phyloP scores from a whole-genome alignment of 2,329 filamentous ascomycete genomes.

The Immersiporthe knoxdaviesiana region DNA sequence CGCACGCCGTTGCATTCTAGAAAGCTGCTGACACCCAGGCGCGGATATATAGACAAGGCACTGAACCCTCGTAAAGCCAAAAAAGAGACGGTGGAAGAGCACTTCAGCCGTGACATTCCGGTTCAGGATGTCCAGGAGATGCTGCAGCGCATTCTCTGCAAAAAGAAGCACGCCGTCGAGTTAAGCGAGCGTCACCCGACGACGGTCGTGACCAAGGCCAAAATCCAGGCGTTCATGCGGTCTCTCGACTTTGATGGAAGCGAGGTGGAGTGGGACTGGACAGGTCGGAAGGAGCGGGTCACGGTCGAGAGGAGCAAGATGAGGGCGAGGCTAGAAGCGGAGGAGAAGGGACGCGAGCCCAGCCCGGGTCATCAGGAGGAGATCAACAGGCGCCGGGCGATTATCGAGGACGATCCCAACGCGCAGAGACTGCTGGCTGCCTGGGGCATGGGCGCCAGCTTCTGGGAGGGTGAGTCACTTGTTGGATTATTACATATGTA shows the following conservation, averaged over 20 bases:
- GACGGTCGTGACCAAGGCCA: conserved; percentile 11
- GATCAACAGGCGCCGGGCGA: conserved; percentile 12
- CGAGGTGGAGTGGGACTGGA: conserved; percentile 16
- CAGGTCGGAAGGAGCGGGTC: background rate
- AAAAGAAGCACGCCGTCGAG: conserved; percentile 27
- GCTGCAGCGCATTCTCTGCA: conserved; percentile 25
- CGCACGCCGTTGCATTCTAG: background rate
- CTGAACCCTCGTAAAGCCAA: conserved; percentile 22
- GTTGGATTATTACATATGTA: background rate
- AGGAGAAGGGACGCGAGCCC: conserved; percentile 2
- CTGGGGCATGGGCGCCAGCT: conserved; percentile 25
- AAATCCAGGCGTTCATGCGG: conserved; percentile 26
- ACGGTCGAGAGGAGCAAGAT: conserved; percentile 9
- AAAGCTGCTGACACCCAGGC: background rate
- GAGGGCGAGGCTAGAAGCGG: conserved; percentile 2
- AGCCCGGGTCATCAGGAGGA: conserved; percentile 16
- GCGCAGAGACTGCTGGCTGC: conserved; percentile 17
- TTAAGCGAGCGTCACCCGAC: conserved; percentile 2
- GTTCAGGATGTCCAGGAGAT: conserved; percentile 19
- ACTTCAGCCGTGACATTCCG: conserved; percentile 25
- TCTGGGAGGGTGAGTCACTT: conserved; percentile 20
- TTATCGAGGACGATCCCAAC: conserved; percentile 10
- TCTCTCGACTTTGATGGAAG: conserved; percentile 20
- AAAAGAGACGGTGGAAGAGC: background rate
- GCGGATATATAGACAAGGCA: conserved; percentile 9